Base-by-base conservation (phyloP, 176 grass and related monocot genomes). In the Oryza brachyantha region DNA sequence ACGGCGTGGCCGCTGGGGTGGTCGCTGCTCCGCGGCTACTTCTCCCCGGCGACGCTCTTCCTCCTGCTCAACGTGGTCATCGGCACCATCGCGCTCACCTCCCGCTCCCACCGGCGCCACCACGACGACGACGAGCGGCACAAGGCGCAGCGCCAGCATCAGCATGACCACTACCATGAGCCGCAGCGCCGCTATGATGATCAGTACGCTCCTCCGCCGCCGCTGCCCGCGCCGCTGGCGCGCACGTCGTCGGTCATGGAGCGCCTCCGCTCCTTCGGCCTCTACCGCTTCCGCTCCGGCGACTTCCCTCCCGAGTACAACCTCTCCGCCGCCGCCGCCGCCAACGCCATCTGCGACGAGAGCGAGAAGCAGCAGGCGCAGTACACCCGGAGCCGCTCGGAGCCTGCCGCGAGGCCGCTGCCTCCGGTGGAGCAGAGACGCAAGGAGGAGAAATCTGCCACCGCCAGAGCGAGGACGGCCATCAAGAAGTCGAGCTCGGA, bases 41-140 rank as follows among this genome's bases (percentile, higher is more conserved):
- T 94, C 66, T 84, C 89, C 40, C 89, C 91, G 9, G 64, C 77
- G n/a, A 88, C 41, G n/a, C 91, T 97, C 26, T 97, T 97, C 81
- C 14, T 97, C 41, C 64, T 97, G 10, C 82, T 94, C 63, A 97
- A 97, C 83, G 24, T 92, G 32, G 91, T 94, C 78, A 88, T 97
- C 84, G 87, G 80, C 73, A 94, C 91, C 79, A 97, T 97, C 89
- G 82, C 86, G 52, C 78, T 97, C 79, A 90, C 87, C 42, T 94
- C 91, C 43, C 85, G 76, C 19, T 72, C 40, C 65, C 64, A 40
- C 73, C 27, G 14, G 62, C 66, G 35, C 24, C 35, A 66, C 13
- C 35, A 77, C 31, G 21, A 25, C 70, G 24, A 3, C 38, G 27
- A 7, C 31, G 35, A 22, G 27, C 13, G 0, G 10, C 10, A 42